Evolutionary conservation across 2,329 filamentous ascomycete species (phyloP).

Genomic region (Pleoardoris graminearum): DNA sequence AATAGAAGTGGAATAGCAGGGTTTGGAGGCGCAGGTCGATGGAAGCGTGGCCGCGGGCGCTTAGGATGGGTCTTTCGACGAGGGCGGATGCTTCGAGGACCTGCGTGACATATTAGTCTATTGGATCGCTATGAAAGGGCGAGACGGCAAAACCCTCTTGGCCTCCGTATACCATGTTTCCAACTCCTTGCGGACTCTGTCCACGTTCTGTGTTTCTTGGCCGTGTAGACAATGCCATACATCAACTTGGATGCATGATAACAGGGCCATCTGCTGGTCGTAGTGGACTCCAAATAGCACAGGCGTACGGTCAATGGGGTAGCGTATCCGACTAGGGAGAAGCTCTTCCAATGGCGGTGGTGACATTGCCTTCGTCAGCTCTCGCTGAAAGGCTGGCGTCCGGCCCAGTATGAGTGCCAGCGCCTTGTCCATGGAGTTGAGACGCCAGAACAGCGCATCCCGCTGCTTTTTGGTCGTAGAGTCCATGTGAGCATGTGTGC

Average conservation of each 20-base stretch:
- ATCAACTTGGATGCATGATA: slow-evolving; percentile 6
- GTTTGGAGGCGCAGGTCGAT: slow-evolving; percentile 5
- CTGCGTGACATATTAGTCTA: background rate
- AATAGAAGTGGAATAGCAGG: slow-evolving; percentile 1
- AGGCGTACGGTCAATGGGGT: background rate
- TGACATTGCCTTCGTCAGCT: background rate
- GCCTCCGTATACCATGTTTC: slow-evolving; percentile 1
- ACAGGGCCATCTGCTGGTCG: slow-evolving; percentile 3
- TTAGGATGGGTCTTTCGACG: slow-evolving; percentile 7
- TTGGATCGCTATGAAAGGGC: background rate
- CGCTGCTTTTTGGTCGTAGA: background rate
- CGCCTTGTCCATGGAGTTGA: slow-evolving; percentile 4
- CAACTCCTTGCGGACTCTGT: background rate
- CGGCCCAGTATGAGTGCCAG: slow-evolving; percentile 8
- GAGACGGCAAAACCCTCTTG: background rate
- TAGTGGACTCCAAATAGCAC: slow-evolving; percentile 6
- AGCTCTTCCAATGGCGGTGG: slow-evolving; percentile 8
- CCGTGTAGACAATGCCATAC: slow-evolving; percentile 10
- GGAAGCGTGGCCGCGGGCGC: background rate
- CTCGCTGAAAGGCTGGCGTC: slow-evolving; percentile 8
- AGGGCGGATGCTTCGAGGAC: slow-evolving; percentile 10
- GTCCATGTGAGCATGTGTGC: slow-evolving; percentile 2
- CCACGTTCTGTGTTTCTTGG: background rate
- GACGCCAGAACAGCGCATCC: slow-evolving; percentile 5
- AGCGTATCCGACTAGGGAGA: background rate